phyloP scores from a whole-genome alignment of 495 filamentous ascomycete species.

The Talaromyces wortmannii region DNA sequence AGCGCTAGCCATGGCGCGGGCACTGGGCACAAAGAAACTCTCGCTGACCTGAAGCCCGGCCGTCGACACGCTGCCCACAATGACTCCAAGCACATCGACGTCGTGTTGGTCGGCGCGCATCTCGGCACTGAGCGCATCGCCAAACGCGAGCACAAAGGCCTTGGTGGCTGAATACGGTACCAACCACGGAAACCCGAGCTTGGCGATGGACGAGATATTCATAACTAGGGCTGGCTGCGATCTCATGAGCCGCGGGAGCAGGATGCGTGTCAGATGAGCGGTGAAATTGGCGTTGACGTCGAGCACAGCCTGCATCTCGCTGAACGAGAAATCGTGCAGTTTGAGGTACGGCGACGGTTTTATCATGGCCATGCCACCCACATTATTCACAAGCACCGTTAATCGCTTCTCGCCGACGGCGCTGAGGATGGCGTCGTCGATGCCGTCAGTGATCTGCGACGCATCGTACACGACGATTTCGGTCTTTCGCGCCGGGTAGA shows the following conservation, averaged over 20 bases:
- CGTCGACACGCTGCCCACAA: slow-evolving; percentile 16
- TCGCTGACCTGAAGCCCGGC: slow-evolving; percentile 12
- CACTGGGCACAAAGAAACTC: slow-evolving; percentile 13
- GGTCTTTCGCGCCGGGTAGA: slow-evolving; percentile 21
- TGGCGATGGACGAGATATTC: slow-evolving; percentile 32
- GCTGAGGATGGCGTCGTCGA: slow-evolving; percentile 12
- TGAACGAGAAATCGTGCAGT: slow-evolving; percentile 12
- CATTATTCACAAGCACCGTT: slow-evolving; percentile 43
- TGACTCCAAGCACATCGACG: slow-evolving; percentile 22
- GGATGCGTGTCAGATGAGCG: slow-evolving; percentile 30
- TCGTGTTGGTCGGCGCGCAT: slow-evolving; percentile 13
- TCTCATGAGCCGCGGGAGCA: slow-evolving; percentile 24
- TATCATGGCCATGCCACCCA: slow-evolving; percentile 23
- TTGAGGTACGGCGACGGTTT: slow-evolving; percentile 7
- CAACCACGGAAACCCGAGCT: slow-evolving; percentile 27
- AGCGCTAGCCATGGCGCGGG: slow-evolving; percentile 16
- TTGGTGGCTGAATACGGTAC: slow-evolving; percentile 28
- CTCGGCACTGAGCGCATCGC: slow-evolving; percentile 21
- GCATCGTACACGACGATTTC: slow-evolving; percentile 26
- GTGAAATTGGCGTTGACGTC: slow-evolving; percentile 33
- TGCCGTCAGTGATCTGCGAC: slow-evolving; percentile 2
- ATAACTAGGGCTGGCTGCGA: slow-evolving; percentile 27
- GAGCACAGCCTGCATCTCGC: slow-evolving; percentile 17
- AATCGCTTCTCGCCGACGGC: slow-evolving; percentile 18
- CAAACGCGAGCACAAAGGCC: slow-evolving; percentile 28